Conservation (phyloP, 2,329 filamentous ascomycete genomes). For the Xylariaceae sp. region DNA sequence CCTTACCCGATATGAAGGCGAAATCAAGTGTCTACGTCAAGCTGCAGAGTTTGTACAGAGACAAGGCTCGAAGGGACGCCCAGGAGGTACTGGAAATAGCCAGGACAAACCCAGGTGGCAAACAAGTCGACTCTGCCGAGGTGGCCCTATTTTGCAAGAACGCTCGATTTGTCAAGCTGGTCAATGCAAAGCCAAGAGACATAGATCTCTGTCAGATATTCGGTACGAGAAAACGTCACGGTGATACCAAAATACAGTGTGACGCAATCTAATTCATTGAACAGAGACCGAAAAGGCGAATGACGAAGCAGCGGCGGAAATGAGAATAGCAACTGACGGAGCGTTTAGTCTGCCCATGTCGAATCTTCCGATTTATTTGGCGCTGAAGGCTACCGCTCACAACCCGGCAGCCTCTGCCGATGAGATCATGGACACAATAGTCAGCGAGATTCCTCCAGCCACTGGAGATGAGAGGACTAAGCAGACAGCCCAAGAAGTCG, state of each 20-base stretch:
- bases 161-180: slow-evolving; percentile 84
- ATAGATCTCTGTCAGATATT: slow-evolving; percentile 50
- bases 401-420: slow-evolving; percentile 41
- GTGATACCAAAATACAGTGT: slow-evolving; percentile 6
- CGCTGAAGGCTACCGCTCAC: slow-evolving; percentile 53
- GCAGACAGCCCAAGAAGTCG: slow-evolving; percentile 61
- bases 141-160: slow-evolving; percentile 95
- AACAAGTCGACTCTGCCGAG: slow-evolving; percentile 62
- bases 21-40: slow-evolving; percentile 84
- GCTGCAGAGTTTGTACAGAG: slow-evolving; percentile 89
- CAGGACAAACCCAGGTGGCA: slow-evolving; percentile 46
- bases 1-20: slow-evolving; percentile 96
- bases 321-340: slow-evolving; percentile 31
- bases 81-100: slow-evolving; percentile 68
- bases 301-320: slow-evolving; percentile 48
- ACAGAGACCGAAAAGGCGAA: slow-evolving; percentile 52
- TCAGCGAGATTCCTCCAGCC: slow-evolving; percentile 43
- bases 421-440: slow-evolving; percentile 49
- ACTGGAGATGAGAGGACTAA: slow-evolving; percentile 46
- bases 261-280: slow-evolving; percentile 23
- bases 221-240: slow-evolving; percentile 40
- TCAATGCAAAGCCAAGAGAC: slow-evolving; percentile 52
- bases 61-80: slow-evolving; percentile 74
- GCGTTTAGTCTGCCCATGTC: slow-evolving; percentile 48
- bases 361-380: slow-evolving; percentile 66